Percentiles rank a stretch among this genome's conserved stretches.
phyloP scores from a whole-genome alignment of 2,329 filamentous ascomycete genomes.

The Karstenula rhodostoma region DNA sequence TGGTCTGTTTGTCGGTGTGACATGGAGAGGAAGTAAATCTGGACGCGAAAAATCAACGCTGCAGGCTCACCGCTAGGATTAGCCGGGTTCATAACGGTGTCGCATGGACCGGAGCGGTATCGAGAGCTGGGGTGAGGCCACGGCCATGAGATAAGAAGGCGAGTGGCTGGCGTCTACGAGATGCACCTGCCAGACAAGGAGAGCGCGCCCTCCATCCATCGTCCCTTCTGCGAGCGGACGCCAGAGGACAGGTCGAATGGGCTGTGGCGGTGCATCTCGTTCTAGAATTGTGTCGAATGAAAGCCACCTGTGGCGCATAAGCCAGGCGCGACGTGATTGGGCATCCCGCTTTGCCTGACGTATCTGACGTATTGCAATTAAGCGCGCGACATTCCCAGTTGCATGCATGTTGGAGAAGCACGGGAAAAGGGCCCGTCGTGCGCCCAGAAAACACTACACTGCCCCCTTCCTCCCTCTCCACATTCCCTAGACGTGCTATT shows the following conservation, averaged over 20 bases:
- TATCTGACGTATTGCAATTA: slow-evolving; percentile 24
- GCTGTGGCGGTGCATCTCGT: background rate
- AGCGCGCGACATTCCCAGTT: slow-evolving; percentile 25
- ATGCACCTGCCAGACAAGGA: background rate
- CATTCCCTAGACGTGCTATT: slow-evolving; percentile 15
- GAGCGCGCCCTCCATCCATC: background rate
- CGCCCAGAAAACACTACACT: slow-evolving; percentile 9
- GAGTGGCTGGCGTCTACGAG: background rate
- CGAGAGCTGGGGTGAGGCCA: no score
- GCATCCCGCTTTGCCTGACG: background rate
- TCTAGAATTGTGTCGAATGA: background rate
- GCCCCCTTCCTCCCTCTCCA: slow-evolving; percentile 11
- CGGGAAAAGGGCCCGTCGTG: slow-evolving; percentile 13
- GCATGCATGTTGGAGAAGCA: slow-evolving; percentile 17
- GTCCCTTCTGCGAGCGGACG: background rate
- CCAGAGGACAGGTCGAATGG: background rate
- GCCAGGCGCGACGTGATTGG: background rate
- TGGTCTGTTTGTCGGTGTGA: background rate
- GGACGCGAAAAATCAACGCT: background rate
- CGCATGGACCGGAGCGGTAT: background rate
- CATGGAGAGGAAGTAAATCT: background rate
- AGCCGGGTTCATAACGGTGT: background rate
- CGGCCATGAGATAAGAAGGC: background rate
- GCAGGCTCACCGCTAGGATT: slow-evolving; percentile 10
- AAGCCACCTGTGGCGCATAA: slow-evolving; percentile 4